phyloP scores from a whole-genome alignment of 2,329 filamentous ascomycete genomes.

The Hypoxylon sp. region DNA sequence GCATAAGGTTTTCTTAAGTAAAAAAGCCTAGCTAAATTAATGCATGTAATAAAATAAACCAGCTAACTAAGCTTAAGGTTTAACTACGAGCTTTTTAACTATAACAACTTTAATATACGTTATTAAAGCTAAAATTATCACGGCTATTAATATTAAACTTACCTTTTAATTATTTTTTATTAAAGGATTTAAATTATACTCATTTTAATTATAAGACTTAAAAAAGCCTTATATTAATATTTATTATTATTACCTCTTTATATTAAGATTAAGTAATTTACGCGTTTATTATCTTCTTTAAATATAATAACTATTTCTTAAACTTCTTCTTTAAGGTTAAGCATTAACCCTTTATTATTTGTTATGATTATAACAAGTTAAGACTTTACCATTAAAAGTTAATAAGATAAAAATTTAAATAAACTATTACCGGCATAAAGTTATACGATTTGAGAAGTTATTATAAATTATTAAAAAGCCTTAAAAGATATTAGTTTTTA shows the following conservation, averaged over 20 bases:
- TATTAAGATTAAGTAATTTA: conserved; percentile 20
- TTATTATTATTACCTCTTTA: conserved; percentile 1
- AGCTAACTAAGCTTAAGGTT: conserved; percentile 12
- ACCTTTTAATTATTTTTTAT: conserved; percentile 17
- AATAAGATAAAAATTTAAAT: too few species aligned
- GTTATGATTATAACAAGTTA: too few species aligned
- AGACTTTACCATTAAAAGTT: too few species aligned
- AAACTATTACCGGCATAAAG: too few species aligned
- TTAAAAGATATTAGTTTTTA: too few species aligned
- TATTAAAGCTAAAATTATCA: conserved; percentile 17
- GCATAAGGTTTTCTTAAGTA: too few species aligned
- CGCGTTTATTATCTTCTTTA: conserved; percentile 49
- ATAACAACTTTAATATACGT: conserved; percentile 24
- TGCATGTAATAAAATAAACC: conserved; percentile 10
- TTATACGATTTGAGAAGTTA: too few species aligned
- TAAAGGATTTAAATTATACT: too few species aligned
- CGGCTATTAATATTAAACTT: conserved; percentile 10
- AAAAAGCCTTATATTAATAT: conserved; percentile 22
- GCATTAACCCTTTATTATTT: too few species aligned
- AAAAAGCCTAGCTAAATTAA: conserved; percentile 5
- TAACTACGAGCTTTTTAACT: conserved; percentile 22
- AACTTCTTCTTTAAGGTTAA: too few species aligned
- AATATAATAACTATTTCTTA: conserved; percentile 33
- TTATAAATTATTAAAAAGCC: too few species aligned
- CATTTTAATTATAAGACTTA: too few species aligned